Conservation (phyloP, 2,329 filamentous ascomycete genomes). For the Lasiodiplodia citricola region DNA sequence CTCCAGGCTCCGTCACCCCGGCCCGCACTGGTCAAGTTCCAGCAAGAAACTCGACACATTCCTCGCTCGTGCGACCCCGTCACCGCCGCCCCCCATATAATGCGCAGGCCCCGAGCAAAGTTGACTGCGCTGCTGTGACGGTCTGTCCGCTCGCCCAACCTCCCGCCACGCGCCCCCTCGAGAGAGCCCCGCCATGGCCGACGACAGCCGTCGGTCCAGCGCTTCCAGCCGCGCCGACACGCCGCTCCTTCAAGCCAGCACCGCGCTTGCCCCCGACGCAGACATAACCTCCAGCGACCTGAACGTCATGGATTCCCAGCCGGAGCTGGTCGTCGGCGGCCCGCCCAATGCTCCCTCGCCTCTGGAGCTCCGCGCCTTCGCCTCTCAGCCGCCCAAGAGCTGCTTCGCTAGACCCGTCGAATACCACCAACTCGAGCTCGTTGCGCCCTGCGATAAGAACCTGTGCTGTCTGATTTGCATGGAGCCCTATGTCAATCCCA, state of each 20-base stretch:
- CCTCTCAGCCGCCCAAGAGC: slow-evolving; percentile 44
- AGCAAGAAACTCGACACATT: slow-evolving; percentile 20
- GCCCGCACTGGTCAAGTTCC: slow-evolving; percentile 14
- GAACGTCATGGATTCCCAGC: slow-evolving; percentile 31
- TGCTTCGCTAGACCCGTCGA: slow-evolving; percentile 52
- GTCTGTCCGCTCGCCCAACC: not conserved
- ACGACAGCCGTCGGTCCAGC: slow-evolving; percentile 40
- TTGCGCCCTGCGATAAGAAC: slow-evolving; percentile 62
- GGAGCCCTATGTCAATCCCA: slow-evolving; percentile 64
- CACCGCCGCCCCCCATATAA: slow-evolving; percentile 22
- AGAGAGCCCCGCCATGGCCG: slow-evolving; percentile 37
- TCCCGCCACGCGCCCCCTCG: not conserved
- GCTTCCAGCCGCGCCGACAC: slow-evolving; percentile 39
- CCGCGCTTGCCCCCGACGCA: slow-evolving; percentile 26
- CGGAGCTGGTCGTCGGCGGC: slow-evolving; percentile 41
- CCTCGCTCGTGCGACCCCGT: slow-evolving; percentile 19
- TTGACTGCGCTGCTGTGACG: not conserved
- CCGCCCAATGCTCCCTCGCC: slow-evolving; percentile 46
- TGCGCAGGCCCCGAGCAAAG: not conserved
- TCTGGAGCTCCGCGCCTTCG: slow-evolving; percentile 44
- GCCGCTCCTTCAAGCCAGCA: slow-evolving; percentile 30
- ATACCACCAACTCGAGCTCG: slow-evolving; percentile 63
- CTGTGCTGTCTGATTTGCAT: slow-evolving; percentile 70
- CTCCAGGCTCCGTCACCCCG: not conserved
- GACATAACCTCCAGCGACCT: slow-evolving; percentile 30